Evolutionary conservation across 352 stramenopile species (phyloP), one percentile per base, ranked within the genome.

Genomic region (Phytopythium ostracodes): DNA sequence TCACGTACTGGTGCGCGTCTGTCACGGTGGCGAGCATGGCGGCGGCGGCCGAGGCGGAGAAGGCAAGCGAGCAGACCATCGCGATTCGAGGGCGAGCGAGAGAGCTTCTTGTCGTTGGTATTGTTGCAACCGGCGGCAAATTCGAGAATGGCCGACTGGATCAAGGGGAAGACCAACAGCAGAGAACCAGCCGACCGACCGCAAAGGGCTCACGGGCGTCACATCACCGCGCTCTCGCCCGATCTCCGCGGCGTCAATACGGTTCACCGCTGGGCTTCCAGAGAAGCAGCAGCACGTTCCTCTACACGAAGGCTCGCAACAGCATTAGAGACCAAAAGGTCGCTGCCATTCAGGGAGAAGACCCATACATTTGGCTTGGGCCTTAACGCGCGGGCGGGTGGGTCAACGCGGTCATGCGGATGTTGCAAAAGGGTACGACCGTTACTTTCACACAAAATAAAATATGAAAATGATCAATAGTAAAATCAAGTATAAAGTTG

Each of bases 1-100:
- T 63, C 42, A 81, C 71, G 51, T 71, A 67, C 42, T 76, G 69
- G 53, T 81, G 73, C 12, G 68, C 73, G 3, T 75, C 52, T 0
- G 61, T 52, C 18, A 60, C 62, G 9, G 71, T 25, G 11, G 62
- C 52, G 4, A 72, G 61, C 33, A 76, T 29, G 4, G 52, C 56
- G 33, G 61, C 50, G 29, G 38, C 51, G 2, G 18, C 29, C 1
- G 51, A 12, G 27, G 35, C 51, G 15, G 31, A 42, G 18, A 43
- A 15, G 18, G 35, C 35, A 29, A 25, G n/a, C 20, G 27, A 44
- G 20, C 44, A 43, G 27, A n/a, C 35, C 59, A 15, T 47, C 59
- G 25, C 44, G 53, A 36, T 64, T 65, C 17, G 56, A 42, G 35
- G 40, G 9, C 8, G 35, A 4, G 51, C 33, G 35, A 51, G 9